Conservation (phyloP, 169 alveolate genomes). For the Amoebophrya sp. region DNA sequence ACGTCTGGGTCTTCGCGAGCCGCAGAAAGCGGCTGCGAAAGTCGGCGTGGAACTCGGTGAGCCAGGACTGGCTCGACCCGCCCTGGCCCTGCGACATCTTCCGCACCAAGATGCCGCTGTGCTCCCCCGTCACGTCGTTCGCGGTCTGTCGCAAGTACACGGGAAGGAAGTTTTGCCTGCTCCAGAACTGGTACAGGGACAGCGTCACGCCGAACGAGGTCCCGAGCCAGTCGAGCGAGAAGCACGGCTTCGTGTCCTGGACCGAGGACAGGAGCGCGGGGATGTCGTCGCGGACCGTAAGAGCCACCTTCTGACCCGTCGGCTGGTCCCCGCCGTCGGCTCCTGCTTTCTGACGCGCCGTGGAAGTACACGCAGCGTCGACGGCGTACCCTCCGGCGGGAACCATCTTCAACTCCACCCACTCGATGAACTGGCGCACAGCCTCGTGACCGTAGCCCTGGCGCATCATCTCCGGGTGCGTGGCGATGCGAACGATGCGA, state of each 20-base stretch:
- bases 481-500: slow-evolving; percentile 97
- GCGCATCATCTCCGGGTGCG: slow-evolving; percentile 91
- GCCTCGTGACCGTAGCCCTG: slow-evolving; percentile 96
- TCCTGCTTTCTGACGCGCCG: no score
- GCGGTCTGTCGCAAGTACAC: slow-evolving; percentile 82
- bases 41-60: slow-evolving; percentile 23
- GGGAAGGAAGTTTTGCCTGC: slow-evolving; percentile 73
- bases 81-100: neutral
- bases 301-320: neutral
- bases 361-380: neutral
- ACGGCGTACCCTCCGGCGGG: neutral
- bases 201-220: slow-evolving; percentile 93
- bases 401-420: slow-evolving; percentile 7
- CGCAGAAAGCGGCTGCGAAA: slow-evolving; percentile 31
- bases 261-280: neutral
- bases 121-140: slow-evolving; percentile 95
- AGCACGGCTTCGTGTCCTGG: slow-evolving; percentile 36
- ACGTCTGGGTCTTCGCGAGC: slow-evolving; percentile 20
- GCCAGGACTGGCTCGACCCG: neutral
- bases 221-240: slow-evolving; percentile 83
- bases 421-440: slow-evolving; percentile 53
- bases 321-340: no score
- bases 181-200: slow-evolving; percentile 85
- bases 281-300: neutral
- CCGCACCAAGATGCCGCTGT: slow-evolving; percentile 76